These are phyloP conservation scores for Leucaena leucocephala DNA, from an alignment of 306 rosid species.

Conservation along the genomic window DNA sequence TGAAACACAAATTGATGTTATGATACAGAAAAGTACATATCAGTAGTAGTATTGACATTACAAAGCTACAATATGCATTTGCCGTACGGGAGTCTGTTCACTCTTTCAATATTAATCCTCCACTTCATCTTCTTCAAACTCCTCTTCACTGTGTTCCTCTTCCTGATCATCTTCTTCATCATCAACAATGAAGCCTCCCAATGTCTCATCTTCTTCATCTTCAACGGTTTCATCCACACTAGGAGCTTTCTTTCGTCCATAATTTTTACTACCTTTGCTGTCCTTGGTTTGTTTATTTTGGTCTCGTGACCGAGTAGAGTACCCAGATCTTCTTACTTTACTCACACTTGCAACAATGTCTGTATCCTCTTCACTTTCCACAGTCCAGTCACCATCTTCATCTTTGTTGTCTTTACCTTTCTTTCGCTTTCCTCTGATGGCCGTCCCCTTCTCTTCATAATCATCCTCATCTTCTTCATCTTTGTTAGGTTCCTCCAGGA, in stretches of 20 bases:
- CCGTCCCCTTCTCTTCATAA: slow-evolving; percentile 37
- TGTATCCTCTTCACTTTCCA: slow-evolving; percentile 61
- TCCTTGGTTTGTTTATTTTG: slow-evolving; percentile 28
- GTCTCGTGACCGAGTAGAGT: slow-evolving; percentile 66
- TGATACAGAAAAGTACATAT: slow-evolving; percentile 6
- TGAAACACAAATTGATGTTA: not conserved
- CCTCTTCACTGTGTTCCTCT: slow-evolving; percentile 40
- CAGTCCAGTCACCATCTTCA: slow-evolving; percentile 65
- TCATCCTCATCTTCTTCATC: slow-evolving; percentile 52
- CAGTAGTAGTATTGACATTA: slow-evolving; percentile 1
- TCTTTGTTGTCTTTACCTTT: slow-evolving; percentile 45
- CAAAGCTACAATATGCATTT: not conserved
- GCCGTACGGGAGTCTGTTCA: not conserved
- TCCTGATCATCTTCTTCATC: slow-evolving; percentile 52
- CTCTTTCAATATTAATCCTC: slow-evolving; percentile 27
- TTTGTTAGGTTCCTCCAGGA: slow-evolving; percentile 62
- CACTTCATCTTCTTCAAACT: slow-evolving; percentile 39
- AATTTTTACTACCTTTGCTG: slow-evolving; percentile 35
- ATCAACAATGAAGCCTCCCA: slow-evolving; percentile 71
- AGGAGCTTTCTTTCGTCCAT: slow-evolving; percentile 41
- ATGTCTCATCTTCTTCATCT: slow-evolving; percentile 56
- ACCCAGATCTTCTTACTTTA: slow-evolving; percentile 51
- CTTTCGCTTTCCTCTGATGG: slow-evolving; percentile 52
- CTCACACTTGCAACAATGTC: slow-evolving; percentile 46
- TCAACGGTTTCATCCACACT: slow-evolving; percentile 35